These are phyloP conservation scores for Leptosphaerulina australis DNA, from an alignment of 2,329 filamentous ascomycete genomes.

Conservation along the genomic window DNA sequence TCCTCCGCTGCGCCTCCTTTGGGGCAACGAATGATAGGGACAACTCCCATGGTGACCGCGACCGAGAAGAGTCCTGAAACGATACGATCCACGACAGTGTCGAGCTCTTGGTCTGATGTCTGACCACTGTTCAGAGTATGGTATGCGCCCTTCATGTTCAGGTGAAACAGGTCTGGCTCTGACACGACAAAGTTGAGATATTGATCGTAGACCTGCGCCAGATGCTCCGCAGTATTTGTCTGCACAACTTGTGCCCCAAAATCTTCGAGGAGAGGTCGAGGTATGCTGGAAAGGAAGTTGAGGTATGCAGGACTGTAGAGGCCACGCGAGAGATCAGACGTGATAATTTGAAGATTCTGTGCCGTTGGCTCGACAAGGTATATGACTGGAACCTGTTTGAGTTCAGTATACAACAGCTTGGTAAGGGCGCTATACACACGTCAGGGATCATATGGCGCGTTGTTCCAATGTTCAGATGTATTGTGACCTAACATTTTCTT, in stretches of 20 bases:
- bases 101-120: conserved; percentile 88
- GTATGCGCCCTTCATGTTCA: conserved; percentile 93
- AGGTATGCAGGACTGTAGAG: conserved; percentile 89
- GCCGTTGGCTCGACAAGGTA: conserved; percentile 92
- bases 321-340: conserved; percentile 80
- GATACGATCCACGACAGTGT: conserved; percentile 84
- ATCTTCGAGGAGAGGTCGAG: conserved; percentile 87
- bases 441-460: conserved; percentile 90
- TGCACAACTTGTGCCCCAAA: conserved; percentile 88
- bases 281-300: conserved; percentile 95
- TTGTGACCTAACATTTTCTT: conserved; percentile 68
- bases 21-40: conserved; percentile 93
- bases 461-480: conserved; percentile 70
- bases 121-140: conserved; percentile 94
- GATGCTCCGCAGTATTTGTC: conserved; percentile 83
- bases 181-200: conserved; percentile 97
- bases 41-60: conserved; percentile 97
- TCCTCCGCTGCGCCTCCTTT: conserved; percentile 92
- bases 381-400: conserved; percentile 68
- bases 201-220: conserved; percentile 93
- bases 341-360: conserved; percentile 81
- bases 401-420: conserved; percentile 16
- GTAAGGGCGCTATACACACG: conserved; percentile 57
- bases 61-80: conserved; percentile 98
- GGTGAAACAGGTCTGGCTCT: conserved; percentile 91